Conservation (phyloP, 169 alveolate genomes). For the Plasmodium reichenowi region DNA sequence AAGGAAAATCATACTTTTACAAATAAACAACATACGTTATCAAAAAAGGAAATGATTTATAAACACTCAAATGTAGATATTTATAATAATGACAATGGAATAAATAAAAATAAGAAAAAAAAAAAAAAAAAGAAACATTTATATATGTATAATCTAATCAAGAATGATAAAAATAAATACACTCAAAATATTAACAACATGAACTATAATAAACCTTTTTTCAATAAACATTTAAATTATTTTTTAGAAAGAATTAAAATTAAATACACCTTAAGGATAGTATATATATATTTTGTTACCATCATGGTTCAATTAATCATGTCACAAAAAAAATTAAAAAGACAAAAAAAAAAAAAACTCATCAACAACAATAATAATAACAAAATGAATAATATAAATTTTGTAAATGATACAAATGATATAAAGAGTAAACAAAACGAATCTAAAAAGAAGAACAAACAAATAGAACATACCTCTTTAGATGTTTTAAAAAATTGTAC, state of each 20-base stretch:
- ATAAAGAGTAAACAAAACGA: no score
- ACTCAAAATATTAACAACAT: background rate
- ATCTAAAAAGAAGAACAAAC: no score
- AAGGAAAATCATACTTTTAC: background rate
- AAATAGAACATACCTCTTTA: no score
- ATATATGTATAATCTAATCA: background rate
- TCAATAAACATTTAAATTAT: constrained; percentile 13
- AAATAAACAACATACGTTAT: background rate
- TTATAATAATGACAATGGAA: background rate
- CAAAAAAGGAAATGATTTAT: background rate
- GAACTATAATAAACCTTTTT: background rate
- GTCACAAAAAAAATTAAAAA: constrained; percentile 50
- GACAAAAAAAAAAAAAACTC: background rate
- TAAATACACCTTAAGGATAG: constrained; percentile 45
- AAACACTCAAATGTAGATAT: background rate
- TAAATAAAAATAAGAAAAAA: background rate
- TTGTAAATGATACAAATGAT: no score
- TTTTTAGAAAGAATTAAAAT: constrained; percentile 31
- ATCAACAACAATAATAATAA: no score
- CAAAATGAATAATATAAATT: no score
- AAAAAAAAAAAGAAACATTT: background rate
- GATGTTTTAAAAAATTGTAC: no score
- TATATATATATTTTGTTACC: constrained; percentile 45
- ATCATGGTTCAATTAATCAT: constrained; percentile 33
- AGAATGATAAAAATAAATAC: background rate